Percentiles rank a stretch among this genome's conserved stretches.
phyloP scores from a whole-genome alignment of 148 eudicot genomes.

The Rhododendron mucronatum region DNA sequence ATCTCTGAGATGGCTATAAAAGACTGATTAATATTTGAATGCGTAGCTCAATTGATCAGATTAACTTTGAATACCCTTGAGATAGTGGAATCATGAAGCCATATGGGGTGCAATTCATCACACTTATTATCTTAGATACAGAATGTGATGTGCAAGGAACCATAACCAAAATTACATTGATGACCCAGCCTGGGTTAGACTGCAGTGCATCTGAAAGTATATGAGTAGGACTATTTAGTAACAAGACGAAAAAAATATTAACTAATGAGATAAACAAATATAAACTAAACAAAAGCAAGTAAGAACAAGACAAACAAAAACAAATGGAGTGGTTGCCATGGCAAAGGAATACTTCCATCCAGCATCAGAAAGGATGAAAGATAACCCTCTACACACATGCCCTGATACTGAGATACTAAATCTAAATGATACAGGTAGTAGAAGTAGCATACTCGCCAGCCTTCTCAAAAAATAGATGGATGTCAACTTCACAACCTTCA shows the following conservation, averaged over 20 bases:
- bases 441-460: slow-evolving; percentile 90
- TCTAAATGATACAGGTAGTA: neutral
- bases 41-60: neutral
- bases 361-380: neutral
- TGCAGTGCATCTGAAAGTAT: neutral
- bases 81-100: neutral
- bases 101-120: neutral
- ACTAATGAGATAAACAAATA: neutral
- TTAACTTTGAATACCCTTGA: neutral
- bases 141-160: neutral
- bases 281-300: neutral
- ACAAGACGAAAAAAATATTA: neutral
- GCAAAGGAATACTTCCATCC: neutral
- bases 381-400: neutral
- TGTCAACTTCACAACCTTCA: slow-evolving; percentile 93
- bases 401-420: neutral
- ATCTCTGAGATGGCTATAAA: neutral
- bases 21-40: neutral
- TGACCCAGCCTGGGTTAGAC: neutral
- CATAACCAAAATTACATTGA: neutral
- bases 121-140: neutral
- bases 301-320: neutral
- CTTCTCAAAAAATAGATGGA: slow-evolving; percentile 80
- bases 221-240: neutral
- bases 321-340: neutral